A percentile compares a stretch with the other conserved stretches of the same genome.
Evolutionary conservation across 345 rosid species (phyloP).

Genomic region (Cardamine resedifolia): DNA sequence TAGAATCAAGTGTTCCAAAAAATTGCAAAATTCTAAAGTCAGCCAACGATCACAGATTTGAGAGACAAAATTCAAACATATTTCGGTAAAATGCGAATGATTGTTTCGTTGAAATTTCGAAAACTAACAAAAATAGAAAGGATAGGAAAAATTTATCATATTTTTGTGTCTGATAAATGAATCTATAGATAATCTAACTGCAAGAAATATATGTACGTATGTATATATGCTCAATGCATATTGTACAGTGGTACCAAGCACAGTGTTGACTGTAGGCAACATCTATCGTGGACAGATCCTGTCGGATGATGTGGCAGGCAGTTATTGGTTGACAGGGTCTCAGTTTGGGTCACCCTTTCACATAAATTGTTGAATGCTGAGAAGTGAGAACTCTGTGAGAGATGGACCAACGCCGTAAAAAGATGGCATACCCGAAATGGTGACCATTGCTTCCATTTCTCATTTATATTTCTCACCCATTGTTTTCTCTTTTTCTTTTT

Average conservation of each 20-base stretch:
- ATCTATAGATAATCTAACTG: neutral
- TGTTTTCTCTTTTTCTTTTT: neutral
- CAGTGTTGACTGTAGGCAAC: conserved; percentile 20
- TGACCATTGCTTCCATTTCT: conserved; percentile 2
- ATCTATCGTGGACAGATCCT: neutral
- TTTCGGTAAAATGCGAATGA: too few relatives aligned
- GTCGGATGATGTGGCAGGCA: conserved; percentile 14
- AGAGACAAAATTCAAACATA: neutral
- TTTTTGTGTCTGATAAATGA: neutral
- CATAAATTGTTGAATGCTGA: conserved; percentile 26
- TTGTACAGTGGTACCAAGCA: neutral
- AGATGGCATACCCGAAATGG: conserved; percentile 27
- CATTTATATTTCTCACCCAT: neutral
- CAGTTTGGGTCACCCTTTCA: neutral
- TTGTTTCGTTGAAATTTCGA: neutral
- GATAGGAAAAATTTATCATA: neutral
- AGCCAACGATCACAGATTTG: neutral
- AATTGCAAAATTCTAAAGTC: neutral
- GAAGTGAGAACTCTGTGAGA: conserved; percentile 1
- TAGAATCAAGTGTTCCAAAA: conserved; percentile 3
- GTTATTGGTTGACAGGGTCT: neutral
- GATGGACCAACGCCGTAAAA: conserved; percentile 31
- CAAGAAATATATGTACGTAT: neutral
- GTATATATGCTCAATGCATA: neutral
- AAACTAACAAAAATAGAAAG: neutral